These are phyloP conservation scores for Ehretia macrophylla DNA, from an alignment of 257 asterid genomes.

Conservation along the genomic window DNA sequence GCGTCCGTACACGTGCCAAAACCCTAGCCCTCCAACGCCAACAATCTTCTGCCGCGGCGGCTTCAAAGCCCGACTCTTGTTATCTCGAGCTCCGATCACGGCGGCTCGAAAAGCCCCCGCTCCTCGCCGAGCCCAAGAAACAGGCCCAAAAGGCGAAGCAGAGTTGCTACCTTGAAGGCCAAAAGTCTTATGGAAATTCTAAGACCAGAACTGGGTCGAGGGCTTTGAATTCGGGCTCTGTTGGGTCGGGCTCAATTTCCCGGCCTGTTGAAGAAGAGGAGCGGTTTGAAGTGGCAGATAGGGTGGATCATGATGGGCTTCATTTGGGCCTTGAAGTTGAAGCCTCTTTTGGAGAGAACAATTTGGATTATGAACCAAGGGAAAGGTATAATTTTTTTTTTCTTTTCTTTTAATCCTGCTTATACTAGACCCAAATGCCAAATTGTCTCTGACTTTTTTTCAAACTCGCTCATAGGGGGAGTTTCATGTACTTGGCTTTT, in stretches of 20 bases:
- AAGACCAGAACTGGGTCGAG: conserved; percentile 5
- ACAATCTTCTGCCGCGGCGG: conserved; percentile 18
- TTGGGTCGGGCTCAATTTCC: conserved; percentile 26
- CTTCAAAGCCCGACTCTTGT: background rate
- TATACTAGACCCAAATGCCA: no score
- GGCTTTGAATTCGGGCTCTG: conserved; percentile 11
- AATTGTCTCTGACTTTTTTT: background rate
- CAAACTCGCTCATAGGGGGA: no score
- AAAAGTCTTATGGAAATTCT: background rate
- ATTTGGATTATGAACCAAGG: conserved; percentile 31
- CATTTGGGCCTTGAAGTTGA: conserved; percentile 18
- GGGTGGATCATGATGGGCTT: conserved; percentile 1
- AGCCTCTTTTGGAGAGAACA: conserved; percentile 47
- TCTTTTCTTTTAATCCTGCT: background rate
- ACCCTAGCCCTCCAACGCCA: conserved; percentile 70
- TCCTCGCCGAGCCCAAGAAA: conserved; percentile 5
- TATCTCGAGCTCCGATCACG: conserved; percentile 63
- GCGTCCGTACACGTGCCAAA: conserved; percentile 74
- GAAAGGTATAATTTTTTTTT: conserved; percentile 31
- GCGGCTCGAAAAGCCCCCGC: conserved; percentile 35
- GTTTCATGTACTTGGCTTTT: no score
- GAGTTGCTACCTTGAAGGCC: background rate
- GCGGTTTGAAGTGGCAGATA: background rate
- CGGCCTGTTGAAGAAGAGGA: conserved; percentile 10
- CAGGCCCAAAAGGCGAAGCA: background rate